Evolutionary conservation across 2,329 filamentous ascomycete species (phyloP).

Genomic region (Exophiala bonariae): DNA sequence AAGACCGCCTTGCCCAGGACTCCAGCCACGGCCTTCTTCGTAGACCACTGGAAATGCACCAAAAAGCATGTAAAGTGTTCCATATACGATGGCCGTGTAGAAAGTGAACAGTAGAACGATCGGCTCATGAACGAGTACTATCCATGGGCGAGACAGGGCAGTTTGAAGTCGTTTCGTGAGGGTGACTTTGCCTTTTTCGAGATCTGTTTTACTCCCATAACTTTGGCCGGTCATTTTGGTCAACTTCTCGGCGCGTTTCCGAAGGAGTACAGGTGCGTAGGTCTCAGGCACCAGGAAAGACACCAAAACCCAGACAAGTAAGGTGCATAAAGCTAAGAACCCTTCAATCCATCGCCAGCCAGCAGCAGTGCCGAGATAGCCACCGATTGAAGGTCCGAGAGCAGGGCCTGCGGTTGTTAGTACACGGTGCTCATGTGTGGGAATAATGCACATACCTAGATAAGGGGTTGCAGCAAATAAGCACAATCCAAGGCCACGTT

Average conservation of each 20-base stretch:
- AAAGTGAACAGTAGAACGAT: conserved; percentile 48
- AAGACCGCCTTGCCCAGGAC: conserved; percentile 47
- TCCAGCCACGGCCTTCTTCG: conserved; percentile 46
- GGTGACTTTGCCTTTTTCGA: conserved; percentile 44
- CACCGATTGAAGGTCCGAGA: conserved; percentile 56
- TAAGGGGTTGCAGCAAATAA: conserved; percentile 53
- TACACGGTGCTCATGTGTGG: too few relatives aligned
- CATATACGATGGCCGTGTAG: conserved; percentile 54
- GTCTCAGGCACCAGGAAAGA: conserved; percentile 57
- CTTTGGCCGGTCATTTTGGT: conserved; percentile 54
- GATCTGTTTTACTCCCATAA: conserved; percentile 55
- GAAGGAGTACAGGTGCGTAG: conserved; percentile 54
- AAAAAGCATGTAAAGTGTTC: conserved; percentile 55
- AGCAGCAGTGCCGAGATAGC: conserved; percentile 60
- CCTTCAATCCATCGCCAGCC: conserved; percentile 73
- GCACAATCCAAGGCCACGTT: conserved; percentile 66
- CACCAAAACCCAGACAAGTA: conserved; percentile 56
- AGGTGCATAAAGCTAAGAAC: conserved; percentile 48
- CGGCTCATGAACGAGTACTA: conserved; percentile 50
- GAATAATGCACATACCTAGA: conserved; percentile 27
- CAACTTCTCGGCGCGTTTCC: conserved; percentile 51
- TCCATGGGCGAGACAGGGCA: conserved; percentile 51
- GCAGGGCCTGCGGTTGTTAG: conserved; percentile 33
- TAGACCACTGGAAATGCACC: conserved; percentile 54
- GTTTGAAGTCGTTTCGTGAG: conserved; percentile 43